These are phyloP conservation scores for Pogostemon cablin DNA, from an alignment of 257 asterid genomes.

Conservation along the genomic window DNA sequence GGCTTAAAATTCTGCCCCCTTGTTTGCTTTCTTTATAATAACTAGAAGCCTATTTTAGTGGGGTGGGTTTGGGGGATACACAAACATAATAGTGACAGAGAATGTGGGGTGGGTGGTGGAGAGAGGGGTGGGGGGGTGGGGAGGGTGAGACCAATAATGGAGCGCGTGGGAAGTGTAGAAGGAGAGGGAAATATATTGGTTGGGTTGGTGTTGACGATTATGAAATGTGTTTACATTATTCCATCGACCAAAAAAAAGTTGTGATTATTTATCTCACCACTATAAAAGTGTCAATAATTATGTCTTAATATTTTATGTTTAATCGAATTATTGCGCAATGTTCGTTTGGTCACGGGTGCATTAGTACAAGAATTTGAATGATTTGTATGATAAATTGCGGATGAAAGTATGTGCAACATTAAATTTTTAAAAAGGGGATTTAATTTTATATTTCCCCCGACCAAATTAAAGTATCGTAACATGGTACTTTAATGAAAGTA, in stretches of 20 bases:
- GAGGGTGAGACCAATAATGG: slow-evolving; percentile 35
- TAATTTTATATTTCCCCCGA: too few relatives aligned
- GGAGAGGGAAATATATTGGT: slow-evolving; percentile 35
- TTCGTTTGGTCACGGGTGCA: slow-evolving; percentile 13
- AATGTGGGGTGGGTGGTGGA: slow-evolving; percentile 1
- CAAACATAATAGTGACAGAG: slow-evolving; percentile 22
- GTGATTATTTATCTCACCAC: slow-evolving; percentile 28
- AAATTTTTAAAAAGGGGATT: too few relatives aligned
- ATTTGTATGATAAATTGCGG: too few relatives aligned
- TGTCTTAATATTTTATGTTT: background rate
- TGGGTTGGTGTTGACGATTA: slow-evolving; percentile 55
- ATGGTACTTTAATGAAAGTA: too few relatives aligned
- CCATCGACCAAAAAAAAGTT: background rate
- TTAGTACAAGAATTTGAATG: background rate
- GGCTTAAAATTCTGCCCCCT: slow-evolving; percentile 26
- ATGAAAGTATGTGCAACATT: too few relatives aligned
- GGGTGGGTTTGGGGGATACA: slow-evolving; percentile 12
- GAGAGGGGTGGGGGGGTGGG: slow-evolving; percentile 27
- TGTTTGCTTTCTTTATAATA: slow-evolving; percentile 19
- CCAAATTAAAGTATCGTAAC: too few relatives aligned
- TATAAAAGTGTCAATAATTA: slow-evolving; percentile 18
- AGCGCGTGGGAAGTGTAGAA: slow-evolving; percentile 33
- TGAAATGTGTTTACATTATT: slow-evolving; percentile 26
- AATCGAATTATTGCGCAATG: slow-evolving; percentile 17
- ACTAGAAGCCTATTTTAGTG: slow-evolving; percentile 7